These are phyloP conservation scores for Stemphylium vesicarium DNA, from an alignment of 2,329 filamentous ascomycete species.

Conservation along the genomic window DNA sequence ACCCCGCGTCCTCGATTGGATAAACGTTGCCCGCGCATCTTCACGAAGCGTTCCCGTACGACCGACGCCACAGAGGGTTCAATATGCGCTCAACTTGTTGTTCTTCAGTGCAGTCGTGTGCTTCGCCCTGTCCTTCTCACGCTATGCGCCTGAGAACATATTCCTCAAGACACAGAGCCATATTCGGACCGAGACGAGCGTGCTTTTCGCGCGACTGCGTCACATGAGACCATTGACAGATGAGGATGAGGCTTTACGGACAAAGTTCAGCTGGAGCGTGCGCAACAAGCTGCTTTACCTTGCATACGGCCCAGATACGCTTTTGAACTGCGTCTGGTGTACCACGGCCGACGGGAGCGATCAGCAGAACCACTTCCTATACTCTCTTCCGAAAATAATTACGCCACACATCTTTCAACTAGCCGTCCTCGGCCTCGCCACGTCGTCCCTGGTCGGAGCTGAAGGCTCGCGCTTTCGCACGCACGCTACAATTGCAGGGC, in stretches of 20 bases:
- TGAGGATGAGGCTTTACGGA: constrained; percentile 69
- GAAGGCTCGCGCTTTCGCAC: constrained; percentile 73
- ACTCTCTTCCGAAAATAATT: constrained; percentile 75
- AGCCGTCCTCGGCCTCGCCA: constrained; percentile 72
- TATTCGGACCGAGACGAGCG: constrained; percentile 82
- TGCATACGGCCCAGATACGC: constrained; percentile 75
- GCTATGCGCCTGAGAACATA: constrained; percentile 78
- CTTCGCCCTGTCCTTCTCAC: constrained; percentile 68
- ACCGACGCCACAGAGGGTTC: constrained; percentile 61
- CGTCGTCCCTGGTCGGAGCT: constrained; percentile 70
- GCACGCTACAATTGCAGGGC: constrained; percentile 68
- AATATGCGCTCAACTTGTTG: constrained; percentile 67
- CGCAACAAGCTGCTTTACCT: constrained; percentile 82
- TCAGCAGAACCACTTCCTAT: constrained; percentile 75
- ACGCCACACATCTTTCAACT: constrained; percentile 84
- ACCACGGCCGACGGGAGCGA: constrained; percentile 64
- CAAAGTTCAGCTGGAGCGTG: constrained; percentile 64
- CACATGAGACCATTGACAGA: constrained; percentile 64
- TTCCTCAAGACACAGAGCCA: constrained; percentile 79
- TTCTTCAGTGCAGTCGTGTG: constrained; percentile 60
- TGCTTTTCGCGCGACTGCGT: constrained; percentile 79
- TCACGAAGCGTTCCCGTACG: constrained; percentile 58
- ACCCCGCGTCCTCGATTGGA: constrained; percentile 69
- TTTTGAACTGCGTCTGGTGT: constrained; percentile 85
- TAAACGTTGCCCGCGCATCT: constrained; percentile 60